Base-by-base conservation (phyloP, 176 grass and related monocot species). In the Echinochloa phyllopogon region DNA sequence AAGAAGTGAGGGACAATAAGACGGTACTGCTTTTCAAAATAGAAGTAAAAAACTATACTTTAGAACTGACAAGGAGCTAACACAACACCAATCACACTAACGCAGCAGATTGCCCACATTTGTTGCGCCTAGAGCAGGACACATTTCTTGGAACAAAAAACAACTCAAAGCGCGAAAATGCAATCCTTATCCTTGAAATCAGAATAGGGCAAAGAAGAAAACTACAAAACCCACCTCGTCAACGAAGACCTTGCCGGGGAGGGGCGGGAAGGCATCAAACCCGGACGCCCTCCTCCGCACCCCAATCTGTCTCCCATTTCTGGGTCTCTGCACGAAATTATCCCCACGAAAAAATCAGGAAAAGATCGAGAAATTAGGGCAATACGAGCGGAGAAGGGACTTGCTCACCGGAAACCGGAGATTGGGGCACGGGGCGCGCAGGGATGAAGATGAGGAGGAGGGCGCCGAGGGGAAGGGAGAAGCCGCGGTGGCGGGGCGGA, bases 191-290 rank as follows among this genome's bases (percentile, higher is more conserved):
- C 21, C 50, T 24, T 56, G 25, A 57, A 79, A 68, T 40, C 24
- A 21, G 44, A 55, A 53, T 25, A 69, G 36, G 36, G 37, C 12
- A 69, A 69, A 25, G 10, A 73, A 74, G 21, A 63, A 55, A 75
- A 72, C 10, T 60, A 55, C 29, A 67, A 49, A 84, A 84, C 81
- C 83, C 70, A 97, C 94, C 91, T 97, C 89, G 74, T 92, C 91
- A 20, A 87, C 80, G 64, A 97, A 97, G 56, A 92, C 83, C 79
- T 90, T 90, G 44, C 83, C 90, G 27, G 86, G 74, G 16, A 91
- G 47, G 44, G 83, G 77, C 25, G 90, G 80, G 81, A 88, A 95
- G 67, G 83, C 80, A 66, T 95, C 90, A 41, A 90, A 88, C 18
- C 81, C 80, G 9, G 89, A 91, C 57, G 89, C 88, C 79, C 89